These are phyloP conservation scores for Mrakia gelida DNA, from an alignment of 768 basidiomycete species.

Conservation along the genomic window DNA sequence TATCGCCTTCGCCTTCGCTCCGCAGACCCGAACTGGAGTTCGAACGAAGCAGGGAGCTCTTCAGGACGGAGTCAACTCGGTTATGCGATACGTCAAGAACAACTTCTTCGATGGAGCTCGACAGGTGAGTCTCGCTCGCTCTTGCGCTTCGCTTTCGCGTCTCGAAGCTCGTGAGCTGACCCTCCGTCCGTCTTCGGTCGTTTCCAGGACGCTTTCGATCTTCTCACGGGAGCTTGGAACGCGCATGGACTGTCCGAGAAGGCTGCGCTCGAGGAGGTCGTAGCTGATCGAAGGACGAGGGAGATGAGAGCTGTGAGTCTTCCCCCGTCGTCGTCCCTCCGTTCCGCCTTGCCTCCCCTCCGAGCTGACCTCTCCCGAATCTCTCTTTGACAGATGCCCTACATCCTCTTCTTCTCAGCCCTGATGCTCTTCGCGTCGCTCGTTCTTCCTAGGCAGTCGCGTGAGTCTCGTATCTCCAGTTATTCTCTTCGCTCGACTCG, in stretches of 20 bases:
- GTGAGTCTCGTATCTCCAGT: conserved; percentile 50
- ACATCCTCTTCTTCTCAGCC: conserved; percentile 50
- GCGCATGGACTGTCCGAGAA: conserved; percentile 51
- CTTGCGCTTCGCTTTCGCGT: background rate
- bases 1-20: too few species aligned
- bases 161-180: too few species aligned
- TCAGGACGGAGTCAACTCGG: conserved; percentile 81
- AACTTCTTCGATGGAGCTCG: conserved; percentile 94
- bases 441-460: conserved; percentile 78
- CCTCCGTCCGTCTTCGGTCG: background rate
- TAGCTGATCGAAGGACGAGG: conserved; percentile 75
- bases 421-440: conserved; percentile 59
- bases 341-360: conserved; percentile 20
- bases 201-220: conserved; percentile 80
- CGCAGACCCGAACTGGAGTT: conserved; percentile 58
- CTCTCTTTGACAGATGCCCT: conserved; percentile 63
- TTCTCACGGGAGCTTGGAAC: conserved; percentile 85
- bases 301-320: conserved; percentile 71
- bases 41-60: conserved; percentile 73
- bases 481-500: background rate
- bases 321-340: background rate
- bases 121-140: conserved; percentile 61
- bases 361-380: background rate
- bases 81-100: conserved; percentile 85
- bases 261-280: conserved; percentile 60